Base-by-base conservation (phyloP, 2,329 filamentous ascomycete species). In the Sphaerostilbella broomeana region DNA sequence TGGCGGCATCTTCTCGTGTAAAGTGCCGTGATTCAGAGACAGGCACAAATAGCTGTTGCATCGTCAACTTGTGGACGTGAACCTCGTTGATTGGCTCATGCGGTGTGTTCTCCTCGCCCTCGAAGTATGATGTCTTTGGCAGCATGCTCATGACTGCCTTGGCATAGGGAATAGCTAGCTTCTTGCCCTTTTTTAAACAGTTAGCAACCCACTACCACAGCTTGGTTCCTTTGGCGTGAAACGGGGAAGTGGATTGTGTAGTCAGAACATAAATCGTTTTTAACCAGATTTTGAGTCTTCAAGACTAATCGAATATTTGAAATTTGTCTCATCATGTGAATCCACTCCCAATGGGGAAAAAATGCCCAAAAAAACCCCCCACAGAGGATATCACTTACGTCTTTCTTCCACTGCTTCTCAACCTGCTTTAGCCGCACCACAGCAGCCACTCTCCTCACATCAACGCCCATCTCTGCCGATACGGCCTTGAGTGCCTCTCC, bases 221-320 rank as follows among this genome's bases (percentile, higher is more conserved):
- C n/a, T n/a, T n/a, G n/a, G n/a, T n/a, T n/a, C n/a, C n/a, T n/a
- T n/a, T n/a, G n/a, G n/a, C n/a, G n/a, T n/a, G n/a, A n/a, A n/a
- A n/a, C n/a, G n/a, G n/a, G n/a, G n/a, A n/a, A n/a, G n/a, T n/a
- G n/a, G n/a, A n/a, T 20, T 41, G 34, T 43, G 40, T 44, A 45
- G 40, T 54, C 55, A 57, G 52, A 39, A 46, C 43, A 46, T 51
- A 51, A 54, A 59, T 50, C 44, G 44, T 76, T 74, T 83, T 72
- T 90, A 90, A 95, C 86, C 86, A 92, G 81, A 72, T 61, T 40
- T 43, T 69, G 64, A 80, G 89, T 97, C 89, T 95, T 95, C 74
- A 94, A 95, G 90, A 97, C 90, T 95, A 95, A 97, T 95, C 90
- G 90, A 84, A 83, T 81, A 81, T 75, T 74, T 77, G 67, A 71